A percentile compares a stretch with the other conserved stretches of the same genome.
These are phyloP conservation scores for Vararia minispora DNA, from an alignment of 768 basidiomycete genomes.

Conservation along the genomic window DNA sequence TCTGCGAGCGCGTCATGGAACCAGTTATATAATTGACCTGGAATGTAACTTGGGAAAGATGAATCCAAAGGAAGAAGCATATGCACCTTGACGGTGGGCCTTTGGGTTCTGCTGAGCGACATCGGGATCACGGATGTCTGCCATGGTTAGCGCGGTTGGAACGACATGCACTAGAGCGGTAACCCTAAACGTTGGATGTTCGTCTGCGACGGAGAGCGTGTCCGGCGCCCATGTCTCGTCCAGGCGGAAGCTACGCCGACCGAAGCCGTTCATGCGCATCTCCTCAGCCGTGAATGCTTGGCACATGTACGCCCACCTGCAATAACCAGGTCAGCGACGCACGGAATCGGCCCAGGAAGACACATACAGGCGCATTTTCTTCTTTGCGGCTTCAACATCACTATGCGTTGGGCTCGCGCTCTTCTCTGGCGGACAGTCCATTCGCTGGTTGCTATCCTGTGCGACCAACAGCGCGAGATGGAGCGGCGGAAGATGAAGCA, in stretches of 20 bases:
- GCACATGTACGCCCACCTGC: conserved; percentile 3
- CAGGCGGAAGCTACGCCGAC: neutral
- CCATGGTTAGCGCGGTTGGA: neutral
- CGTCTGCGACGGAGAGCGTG: neutral
- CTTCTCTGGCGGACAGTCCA: conserved; percentile 2
- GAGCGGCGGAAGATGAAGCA: neutral
- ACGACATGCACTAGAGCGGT: neutral
- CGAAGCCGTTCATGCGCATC: conserved; percentile 1
- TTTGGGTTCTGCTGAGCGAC: neutral
- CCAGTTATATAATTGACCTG: neutral
- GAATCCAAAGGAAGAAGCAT: no score
- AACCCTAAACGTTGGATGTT: neutral
- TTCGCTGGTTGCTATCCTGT: neutral
- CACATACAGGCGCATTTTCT: conserved; percentile 1
- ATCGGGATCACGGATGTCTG: neutral
- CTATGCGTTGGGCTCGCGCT: neutral
- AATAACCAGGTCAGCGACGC: neutral
- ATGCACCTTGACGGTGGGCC: neutral
- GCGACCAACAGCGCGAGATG: conserved; percentile 1
- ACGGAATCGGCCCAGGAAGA: no score
- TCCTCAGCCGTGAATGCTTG: conserved; percentile 1
- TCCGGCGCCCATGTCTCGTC: conserved; percentile 1
- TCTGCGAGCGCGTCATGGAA: neutral
- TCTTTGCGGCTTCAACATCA: conserved; percentile 1
- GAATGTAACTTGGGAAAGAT: no score